These are phyloP conservation scores for Candida oleophila DNA, from an alignment of 805 yeast species.

Conservation along the genomic window DNA sequence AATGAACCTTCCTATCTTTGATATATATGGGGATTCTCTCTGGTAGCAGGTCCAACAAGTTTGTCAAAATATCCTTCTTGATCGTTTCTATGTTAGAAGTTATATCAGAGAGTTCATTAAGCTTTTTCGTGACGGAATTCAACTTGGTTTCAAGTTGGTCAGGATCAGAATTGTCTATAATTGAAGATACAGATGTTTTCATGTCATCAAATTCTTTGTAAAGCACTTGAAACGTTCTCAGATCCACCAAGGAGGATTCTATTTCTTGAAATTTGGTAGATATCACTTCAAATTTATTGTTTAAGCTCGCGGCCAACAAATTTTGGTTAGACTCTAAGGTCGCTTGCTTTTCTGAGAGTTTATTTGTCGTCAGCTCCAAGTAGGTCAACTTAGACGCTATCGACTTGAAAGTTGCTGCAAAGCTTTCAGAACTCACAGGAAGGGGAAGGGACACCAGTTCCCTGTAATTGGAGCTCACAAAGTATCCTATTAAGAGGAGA, in stretches of 20 bases:
- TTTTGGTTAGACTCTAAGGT: conserved; percentile 16
- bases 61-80: conserved; percentile 16
- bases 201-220: conserved; percentile 12
- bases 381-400: not conserved
- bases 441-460: not conserved
- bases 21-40: conserved; percentile 30
- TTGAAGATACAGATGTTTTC: conserved; percentile 10
- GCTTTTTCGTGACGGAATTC: conserved; percentile 14
- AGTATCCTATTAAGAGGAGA: not conserved
- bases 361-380: conserved; percentile 7
- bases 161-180: conserved; percentile 11
- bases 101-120: conserved; percentile 13
- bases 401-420: not conserved
- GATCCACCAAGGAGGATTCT: not conserved
- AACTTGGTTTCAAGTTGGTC: conserved; percentile 15
- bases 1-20: conserved; percentile 33
- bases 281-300: conserved; percentile 16
- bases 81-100: conserved; percentile 13
- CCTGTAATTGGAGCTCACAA: not conserved
- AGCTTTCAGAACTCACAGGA: not conserved
- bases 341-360: conserved; percentile 19
- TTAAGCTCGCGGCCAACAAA: conserved; percentile 11
- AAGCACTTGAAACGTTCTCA: conserved; percentile 9
- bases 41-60: conserved; percentile 24
- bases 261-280: conserved; percentile 11